Base-by-base conservation (phyloP, 306 rosid species). In the Crotalaria pallida region DNA sequence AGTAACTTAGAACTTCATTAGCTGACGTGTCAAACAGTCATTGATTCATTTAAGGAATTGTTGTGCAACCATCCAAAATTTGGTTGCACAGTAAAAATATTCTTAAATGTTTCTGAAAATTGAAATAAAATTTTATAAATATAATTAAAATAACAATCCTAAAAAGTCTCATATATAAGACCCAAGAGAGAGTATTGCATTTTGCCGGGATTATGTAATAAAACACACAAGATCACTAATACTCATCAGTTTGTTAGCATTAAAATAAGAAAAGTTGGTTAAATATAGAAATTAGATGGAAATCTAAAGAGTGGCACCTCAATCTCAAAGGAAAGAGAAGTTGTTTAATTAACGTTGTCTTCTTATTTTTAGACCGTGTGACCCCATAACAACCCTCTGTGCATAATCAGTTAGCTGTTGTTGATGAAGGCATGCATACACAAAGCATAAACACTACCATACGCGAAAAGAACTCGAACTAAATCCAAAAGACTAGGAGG, bases 301-400 rank as follows among this genome's bases (percentile, higher is more conserved):
- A 23, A 63, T 52, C 51, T 26, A 49, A 23, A 60, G 34, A 41
- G 50, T 48, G 62, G 55, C 45, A 16, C 41, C 18, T 33, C 27
- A 50, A 22, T 36, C 51, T 48, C 43, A 23, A 73, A 11, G 22
- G 15, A 43, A 9, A n/a, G n/a, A n/a, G 5, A 17, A 19, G 52
- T 0, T 36, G 33, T 60, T 49, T 55, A 60, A 73, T 48, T 43
- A 60, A 73, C 50, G 19, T 55, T 8, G 0, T 47, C 11, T 71
- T 47, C 11, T 71, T 80, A 80, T 70, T 70, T 76, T 80, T 80
- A 65, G 85, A 33, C 17, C 53, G 34, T 29, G 53, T 3, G 5
- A 18, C 13, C 73, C 79, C 52, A 44, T 15, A 60, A 64, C 9
- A 71, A 58, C n/a, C 49, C 72, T 26, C 76, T 7, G 2, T 73